These are phyloP conservation scores for Suillus ampliporus DNA, from an alignment of 768 basidiomycete genomes.

Conservation along the genomic window DNA sequence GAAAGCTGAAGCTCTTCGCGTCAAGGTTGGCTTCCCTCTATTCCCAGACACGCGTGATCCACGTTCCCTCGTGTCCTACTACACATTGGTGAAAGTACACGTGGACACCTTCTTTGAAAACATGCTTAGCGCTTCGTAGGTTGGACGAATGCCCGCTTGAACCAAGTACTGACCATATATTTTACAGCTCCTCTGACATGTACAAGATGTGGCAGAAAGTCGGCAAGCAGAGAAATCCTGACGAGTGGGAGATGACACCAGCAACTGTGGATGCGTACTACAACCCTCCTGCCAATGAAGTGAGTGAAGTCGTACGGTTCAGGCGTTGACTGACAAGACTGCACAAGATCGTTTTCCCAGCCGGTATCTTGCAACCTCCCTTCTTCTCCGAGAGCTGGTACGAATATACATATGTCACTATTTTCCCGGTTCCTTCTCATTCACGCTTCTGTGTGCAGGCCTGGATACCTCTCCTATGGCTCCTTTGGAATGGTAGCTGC, in stretches of 20 bases:
- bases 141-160: neutral
- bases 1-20: slow-evolving; percentile 66
- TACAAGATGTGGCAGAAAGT: slow-evolving; percentile 77
- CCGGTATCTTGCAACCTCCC: slow-evolving; percentile 91
- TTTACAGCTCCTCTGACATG: slow-evolving; percentile 57
- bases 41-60: slow-evolving; percentile 83
- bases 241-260: slow-evolving; percentile 89
- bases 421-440: neutral
- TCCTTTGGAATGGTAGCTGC: slow-evolving; percentile 92
- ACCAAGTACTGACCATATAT: slow-evolving; percentile 17
- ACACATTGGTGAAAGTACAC: slow-evolving; percentile 68
- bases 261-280: slow-evolving; percentile 90
- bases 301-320: slow-evolving; percentile 30
- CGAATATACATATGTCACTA: slow-evolving; percentile 20
- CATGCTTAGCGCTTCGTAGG: slow-evolving; percentile 66
- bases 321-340: neutral
- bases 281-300: slow-evolving; percentile 87
- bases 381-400: slow-evolving; percentile 87
- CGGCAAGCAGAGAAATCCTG: slow-evolving; percentile 69
- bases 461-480: slow-evolving; percentile 87
- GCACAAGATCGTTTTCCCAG: slow-evolving; percentile 88
- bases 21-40: slow-evolving; percentile 93
- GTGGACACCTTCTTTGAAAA: slow-evolving; percentile 84
- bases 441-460: slow-evolving; percentile 53
- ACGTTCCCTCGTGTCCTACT: slow-evolving; percentile 74